phyloP scores from a whole-genome alignment of 345 rosid genomes.

The Linum usitatissimum region DNA sequence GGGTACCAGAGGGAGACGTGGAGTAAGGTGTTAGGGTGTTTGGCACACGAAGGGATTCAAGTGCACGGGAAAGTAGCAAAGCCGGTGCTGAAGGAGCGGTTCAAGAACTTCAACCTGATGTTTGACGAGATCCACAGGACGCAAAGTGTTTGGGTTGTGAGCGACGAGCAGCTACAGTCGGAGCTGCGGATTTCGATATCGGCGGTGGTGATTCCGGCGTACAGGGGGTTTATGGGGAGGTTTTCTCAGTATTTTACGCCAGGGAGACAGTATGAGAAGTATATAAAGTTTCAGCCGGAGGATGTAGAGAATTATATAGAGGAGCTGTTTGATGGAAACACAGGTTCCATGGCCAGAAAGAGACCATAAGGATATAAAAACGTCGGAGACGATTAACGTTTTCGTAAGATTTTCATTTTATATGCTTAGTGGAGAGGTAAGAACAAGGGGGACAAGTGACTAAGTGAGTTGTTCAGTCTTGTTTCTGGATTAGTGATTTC shows the following conservation, averaged over 20 bases:
- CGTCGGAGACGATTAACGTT: not conserved
- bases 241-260: slow-evolving; percentile 57
- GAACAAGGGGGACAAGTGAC: too few relatives aligned
- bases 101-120: slow-evolving; percentile 70
- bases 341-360: slow-evolving; percentile 27
- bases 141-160: slow-evolving; percentile 76
- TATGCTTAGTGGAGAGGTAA: too few relatives aligned
- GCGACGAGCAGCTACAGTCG: slow-evolving; percentile 81
- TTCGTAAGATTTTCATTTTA: too few relatives aligned
- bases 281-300: slow-evolving; percentile 73
- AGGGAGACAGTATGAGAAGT: slow-evolving; percentile 83
- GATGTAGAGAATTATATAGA: slow-evolving; percentile 77
- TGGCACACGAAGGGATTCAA: slow-evolving; percentile 57
- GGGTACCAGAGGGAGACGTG: slow-evolving; percentile 78
- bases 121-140: slow-evolving; percentile 90
- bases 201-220: slow-evolving; percentile 69
- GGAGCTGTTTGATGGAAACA: slow-evolving; percentile 69
- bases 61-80: slow-evolving; percentile 63
- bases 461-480: too few relatives aligned
- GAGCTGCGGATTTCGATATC: slow-evolving; percentile 87
- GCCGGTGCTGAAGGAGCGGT: slow-evolving; percentile 73
- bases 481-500: too few relatives aligned
- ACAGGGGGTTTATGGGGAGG: slow-evolving; percentile 69
- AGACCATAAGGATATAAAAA: slow-evolving; percentile 24
- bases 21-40: slow-evolving; percentile 57